Evolutionary conservation across 1,284 basidiomycete genomes (phyloP).

Genomic region (Schizophyllum amplum): DNA sequence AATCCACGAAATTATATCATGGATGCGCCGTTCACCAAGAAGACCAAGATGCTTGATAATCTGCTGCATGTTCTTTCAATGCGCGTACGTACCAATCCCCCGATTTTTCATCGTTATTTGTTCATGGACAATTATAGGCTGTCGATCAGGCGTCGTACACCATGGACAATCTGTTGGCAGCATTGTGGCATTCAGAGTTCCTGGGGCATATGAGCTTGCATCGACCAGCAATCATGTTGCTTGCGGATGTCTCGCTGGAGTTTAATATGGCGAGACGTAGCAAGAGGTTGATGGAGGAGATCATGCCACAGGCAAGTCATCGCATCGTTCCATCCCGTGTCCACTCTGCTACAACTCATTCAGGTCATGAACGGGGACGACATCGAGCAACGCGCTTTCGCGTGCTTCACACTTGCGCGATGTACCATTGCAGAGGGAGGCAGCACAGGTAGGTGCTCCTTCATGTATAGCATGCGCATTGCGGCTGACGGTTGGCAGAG

Average conservation of each 20-base stretch:
- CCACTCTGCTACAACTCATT: conserved; percentile 1
- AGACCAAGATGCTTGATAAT: conserved; percentile 51
- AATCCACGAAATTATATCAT: conserved; percentile 45
- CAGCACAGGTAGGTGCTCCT: conserved; percentile 22
- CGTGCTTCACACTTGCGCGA: conserved; percentile 62
- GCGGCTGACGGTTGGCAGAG: conserved; percentile 17
- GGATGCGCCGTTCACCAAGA: conserved; percentile 16
- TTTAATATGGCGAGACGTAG: conserved; percentile 65
- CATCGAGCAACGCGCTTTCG: conserved; percentile 66
- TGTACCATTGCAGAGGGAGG: conserved; percentile 52
- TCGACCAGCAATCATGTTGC: conserved; percentile 54
- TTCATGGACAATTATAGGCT: conserved; percentile 25
- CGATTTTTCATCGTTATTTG: too few relatives aligned
- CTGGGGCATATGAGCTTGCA: conserved; percentile 59
- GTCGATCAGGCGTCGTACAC: conserved; percentile 51
- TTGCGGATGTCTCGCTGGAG: conserved; percentile 70
- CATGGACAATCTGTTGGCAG: conserved; percentile 58
- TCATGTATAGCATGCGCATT: background rate
- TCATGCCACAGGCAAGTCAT: conserved; percentile 63
- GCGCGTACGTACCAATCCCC: conserved; percentile 48
- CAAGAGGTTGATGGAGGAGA: conserved; percentile 57
- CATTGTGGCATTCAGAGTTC: conserved; percentile 75
- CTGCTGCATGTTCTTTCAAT: conserved; percentile 57
- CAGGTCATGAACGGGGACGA: conserved; percentile 67
- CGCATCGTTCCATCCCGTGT: background rate